phyloP scores from a whole-genome alignment of 2,329 filamentous ascomycete genomes.

The Ophiostoma perfectum region DNA sequence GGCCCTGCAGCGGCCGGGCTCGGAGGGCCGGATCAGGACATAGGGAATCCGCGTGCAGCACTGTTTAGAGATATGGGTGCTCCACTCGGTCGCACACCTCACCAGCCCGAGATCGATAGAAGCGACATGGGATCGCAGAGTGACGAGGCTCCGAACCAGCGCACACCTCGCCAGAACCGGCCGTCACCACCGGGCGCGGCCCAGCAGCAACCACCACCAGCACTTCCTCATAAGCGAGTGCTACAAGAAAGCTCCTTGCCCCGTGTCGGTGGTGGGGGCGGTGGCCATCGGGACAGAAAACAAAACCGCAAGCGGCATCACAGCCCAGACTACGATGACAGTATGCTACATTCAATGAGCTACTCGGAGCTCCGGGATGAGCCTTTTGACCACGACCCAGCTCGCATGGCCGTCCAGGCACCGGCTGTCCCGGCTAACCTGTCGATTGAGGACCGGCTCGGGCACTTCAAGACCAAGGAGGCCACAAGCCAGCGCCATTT shows the following conservation, averaged over 20 bases:
- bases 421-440: conserved; percentile 34
- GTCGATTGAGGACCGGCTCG: conserved; percentile 45
- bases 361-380: conserved; percentile 47
- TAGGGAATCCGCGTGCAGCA: conserved; percentile 30
- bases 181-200: conserved; percentile 16
- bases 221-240: conserved; percentile 28
- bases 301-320: conserved; percentile 39
- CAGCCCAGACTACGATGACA: conserved; percentile 54
- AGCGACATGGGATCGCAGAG: conserved; percentile 27
- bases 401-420: conserved; percentile 39
- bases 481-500: conserved; percentile 42
- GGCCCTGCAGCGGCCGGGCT: conserved; percentile 14
- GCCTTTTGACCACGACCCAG: conserved; percentile 53
- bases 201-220: conserved; percentile 18
- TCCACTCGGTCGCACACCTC: conserved; percentile 17
- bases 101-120: conserved; percentile 27
- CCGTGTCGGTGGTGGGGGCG: conserved; percentile 15
- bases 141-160: conserved; percentile 30
- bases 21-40: conserved; percentile 27
- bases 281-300: conserved; percentile 19
- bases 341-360: conserved; percentile 48
- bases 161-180: conserved; percentile 27
- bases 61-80: conserved; percentile 30
- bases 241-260: conserved; percentile 27
- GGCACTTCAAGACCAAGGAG: conserved; percentile 44